Base-by-base conservation (phyloP, 352 stramenopile species). In the Phytophthora melonis region DNA sequence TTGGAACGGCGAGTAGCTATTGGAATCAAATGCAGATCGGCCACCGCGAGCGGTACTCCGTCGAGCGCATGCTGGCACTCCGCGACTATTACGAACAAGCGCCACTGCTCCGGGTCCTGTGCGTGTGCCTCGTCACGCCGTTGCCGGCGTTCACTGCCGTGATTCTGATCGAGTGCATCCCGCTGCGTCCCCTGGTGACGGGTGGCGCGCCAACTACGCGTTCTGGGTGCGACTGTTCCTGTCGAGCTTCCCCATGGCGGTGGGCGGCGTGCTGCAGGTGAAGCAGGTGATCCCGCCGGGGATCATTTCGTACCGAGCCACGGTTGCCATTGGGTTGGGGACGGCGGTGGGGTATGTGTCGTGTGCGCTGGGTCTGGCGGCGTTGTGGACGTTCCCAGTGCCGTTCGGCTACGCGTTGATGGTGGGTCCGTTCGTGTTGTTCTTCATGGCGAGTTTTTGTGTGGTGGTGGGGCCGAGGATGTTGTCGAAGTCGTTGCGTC, bases 141-240 rank as follows among this genome's bases (percentile, higher is more conserved):
- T 18, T 79, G 3, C 65, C 65, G 2, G 54, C 71, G 11, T 60
- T 78, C n/a, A 0, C 56, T 4, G 5, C 72, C 1, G 49, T 63
- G 3, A 58, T 72, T 6, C 11, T 71, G 13, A 16, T 80, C 10
- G 72, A 82, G 39, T 60, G 43, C 11, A 70, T 82, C 6, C 71
- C 75, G 13, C 50, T 82, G 19, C 18, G 21, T 5, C 16, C 45
- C 75, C 66, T 1, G 18, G 5, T 14, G 52, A 62, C 13, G 68
- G 68, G 2, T 78, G 67, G 61, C 45, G 43, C 32, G 64, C 49
- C 13, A 82, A 80, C 61, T 69, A 70, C 41, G 49, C 52, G n/a
- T 63, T 70, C 39, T 82, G 47, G 54, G 50, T 78, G 14, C 72
- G 72, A 4, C n/a, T 67, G n/a, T 66, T 71, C 32, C 30, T 74